Percentiles rank a stretch among this genome's conserved stretches.
phyloP scores from a whole-genome alignment of 140 eudicot genomes.

The Erigeron philadelphicus region DNA sequence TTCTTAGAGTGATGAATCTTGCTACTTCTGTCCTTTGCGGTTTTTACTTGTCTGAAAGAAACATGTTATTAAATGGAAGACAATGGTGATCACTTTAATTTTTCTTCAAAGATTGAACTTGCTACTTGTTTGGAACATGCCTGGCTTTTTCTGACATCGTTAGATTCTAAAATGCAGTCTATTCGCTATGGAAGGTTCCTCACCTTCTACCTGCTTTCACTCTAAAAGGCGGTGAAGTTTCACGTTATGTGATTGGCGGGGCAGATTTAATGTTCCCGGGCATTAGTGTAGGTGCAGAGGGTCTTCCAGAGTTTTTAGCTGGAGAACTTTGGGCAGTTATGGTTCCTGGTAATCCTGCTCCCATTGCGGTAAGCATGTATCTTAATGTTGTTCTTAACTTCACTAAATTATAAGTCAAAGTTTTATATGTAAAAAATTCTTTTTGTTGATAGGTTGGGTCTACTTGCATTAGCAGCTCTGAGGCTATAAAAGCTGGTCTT shows the following conservation, averaged over 20 bases:
- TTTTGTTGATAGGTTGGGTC: constrained; percentile 62
- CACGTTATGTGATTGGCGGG: constrained; percentile 82
- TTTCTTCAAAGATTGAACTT: too few relatives aligned
- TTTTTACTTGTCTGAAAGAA: too few relatives aligned
- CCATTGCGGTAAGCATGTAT: constrained; percentile 62
- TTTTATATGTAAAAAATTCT: background rate
- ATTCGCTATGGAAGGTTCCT: constrained; percentile 90
- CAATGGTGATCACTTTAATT: too few relatives aligned
- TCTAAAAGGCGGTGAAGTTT: constrained; percentile 93
- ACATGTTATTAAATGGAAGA: too few relatives aligned
- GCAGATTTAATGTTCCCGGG: constrained; percentile 99
- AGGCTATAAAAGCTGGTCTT: constrained; percentile 82
- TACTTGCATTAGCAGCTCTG: constrained; percentile 74
- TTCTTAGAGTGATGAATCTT: too few relatives aligned
- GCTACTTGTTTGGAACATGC: background rate
- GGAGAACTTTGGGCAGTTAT: constrained; percentile 88
- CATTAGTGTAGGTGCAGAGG: constrained; percentile 54
- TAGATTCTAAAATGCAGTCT: constrained; percentile 43
- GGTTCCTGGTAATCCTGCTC: constrained; percentile 91
- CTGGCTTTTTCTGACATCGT: background rate
- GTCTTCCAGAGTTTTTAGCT: constrained; percentile 60
- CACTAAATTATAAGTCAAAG: background rate
- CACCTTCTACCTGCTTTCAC: constrained; percentile 73
- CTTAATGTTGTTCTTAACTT: background rate
- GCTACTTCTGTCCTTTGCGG: too few relatives aligned